A percentile compares a stretch with the other conserved stretches of the same genome.
These are phyloP conservation scores for Paracorniculantispora psalliotae DNA, from an alignment of 2,329 filamentous ascomycete genomes.

Conservation along the genomic window DNA sequence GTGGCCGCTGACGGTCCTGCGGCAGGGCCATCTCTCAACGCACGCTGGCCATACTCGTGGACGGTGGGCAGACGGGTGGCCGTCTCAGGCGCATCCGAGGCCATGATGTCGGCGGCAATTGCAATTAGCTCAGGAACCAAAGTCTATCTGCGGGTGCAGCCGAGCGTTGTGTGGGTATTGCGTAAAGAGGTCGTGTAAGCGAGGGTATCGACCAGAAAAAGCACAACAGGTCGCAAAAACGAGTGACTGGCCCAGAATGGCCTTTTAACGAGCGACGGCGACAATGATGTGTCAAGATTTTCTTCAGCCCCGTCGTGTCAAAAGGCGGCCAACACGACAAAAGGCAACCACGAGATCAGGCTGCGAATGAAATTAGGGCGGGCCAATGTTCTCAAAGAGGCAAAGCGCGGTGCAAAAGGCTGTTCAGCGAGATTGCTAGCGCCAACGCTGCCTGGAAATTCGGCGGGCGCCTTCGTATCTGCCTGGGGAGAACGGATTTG, in stretches of 20 bases:
- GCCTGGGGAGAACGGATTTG: background rate
- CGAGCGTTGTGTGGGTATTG: background rate
- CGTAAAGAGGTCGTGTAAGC: background rate
- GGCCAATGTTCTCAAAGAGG: background rate
- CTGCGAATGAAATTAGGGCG: background rate
- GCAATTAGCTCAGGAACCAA: background rate
- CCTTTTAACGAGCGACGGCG: background rate
- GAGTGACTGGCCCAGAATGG: conserved; percentile 1
- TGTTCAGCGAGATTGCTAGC: background rate
- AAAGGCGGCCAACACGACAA: background rate
- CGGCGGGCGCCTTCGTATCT: background rate
- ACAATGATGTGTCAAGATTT: background rate
- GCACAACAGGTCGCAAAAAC: background rate
- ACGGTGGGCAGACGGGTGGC: background rate
- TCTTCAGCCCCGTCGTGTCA: background rate
- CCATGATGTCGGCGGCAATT: background rate
- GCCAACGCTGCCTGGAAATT: background rate
- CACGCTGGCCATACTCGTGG: background rate
- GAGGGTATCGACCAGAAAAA: background rate
- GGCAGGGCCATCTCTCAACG: background rate
- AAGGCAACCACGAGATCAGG: background rate
- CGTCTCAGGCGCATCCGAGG: background rate
- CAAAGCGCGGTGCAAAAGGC: background rate
- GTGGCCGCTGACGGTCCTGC: background rate
- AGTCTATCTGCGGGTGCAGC: background rate